phyloP scores from a whole-genome alignment of 768 basidiomycete species.

The Rhizopogon vesiculosus region DNA sequence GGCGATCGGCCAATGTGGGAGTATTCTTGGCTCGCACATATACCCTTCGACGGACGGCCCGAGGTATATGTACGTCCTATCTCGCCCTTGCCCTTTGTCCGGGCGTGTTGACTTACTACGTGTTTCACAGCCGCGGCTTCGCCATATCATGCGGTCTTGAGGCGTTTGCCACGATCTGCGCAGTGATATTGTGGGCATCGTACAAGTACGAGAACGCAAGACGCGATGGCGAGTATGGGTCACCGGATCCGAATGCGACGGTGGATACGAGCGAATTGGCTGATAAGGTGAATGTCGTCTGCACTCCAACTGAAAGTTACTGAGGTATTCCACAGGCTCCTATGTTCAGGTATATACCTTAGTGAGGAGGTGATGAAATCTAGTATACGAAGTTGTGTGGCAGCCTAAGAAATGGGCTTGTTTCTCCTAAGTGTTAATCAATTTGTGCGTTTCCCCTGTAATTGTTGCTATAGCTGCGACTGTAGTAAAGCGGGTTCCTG shows the following conservation, averaged over 20 bases:
- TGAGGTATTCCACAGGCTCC: conserved; percentile 4
- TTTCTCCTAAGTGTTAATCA: too few species aligned
- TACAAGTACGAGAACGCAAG: conserved; percentile 58
- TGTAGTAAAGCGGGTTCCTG: too few species aligned
- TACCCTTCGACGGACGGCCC: conserved; percentile 65
- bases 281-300: conserved; percentile 45
- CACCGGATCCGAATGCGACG: conserved; percentile 35
- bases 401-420: too few species aligned
- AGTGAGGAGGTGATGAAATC: background rate
- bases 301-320: background rate
- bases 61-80: conserved; percentile 49
- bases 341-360: conserved; percentile 10
- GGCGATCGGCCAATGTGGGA: conserved; percentile 77
- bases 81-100: background rate
- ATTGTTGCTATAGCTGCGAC: too few species aligned
- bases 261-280: conserved; percentile 65
- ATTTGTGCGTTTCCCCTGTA: too few species aligned
- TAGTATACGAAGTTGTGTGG: too few species aligned
- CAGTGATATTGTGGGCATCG: conserved; percentile 50
- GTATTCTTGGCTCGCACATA: conserved; percentile 70
- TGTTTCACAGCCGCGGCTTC: conserved; percentile 48
- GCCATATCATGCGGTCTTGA: conserved; percentile 48
- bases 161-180: conserved; percentile 51
- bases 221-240: conserved; percentile 50
- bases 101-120: background rate